Conservation (phyloP, 164 flowering plant species). For the Pachysandra terminalis region DNA sequence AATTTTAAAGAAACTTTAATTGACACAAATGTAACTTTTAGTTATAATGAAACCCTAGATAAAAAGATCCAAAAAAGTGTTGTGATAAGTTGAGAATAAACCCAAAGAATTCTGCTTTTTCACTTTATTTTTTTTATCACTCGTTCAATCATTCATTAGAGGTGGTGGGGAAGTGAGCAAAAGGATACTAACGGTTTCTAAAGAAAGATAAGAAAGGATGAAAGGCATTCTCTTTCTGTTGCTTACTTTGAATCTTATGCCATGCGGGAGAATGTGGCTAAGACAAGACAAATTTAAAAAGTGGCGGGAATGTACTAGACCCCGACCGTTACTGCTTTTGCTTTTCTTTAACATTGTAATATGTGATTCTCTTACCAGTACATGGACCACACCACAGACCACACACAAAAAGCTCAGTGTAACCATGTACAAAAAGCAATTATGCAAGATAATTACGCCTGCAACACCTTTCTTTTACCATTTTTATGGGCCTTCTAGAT, state of each 20-base stretch:
- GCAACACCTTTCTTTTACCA: no score
- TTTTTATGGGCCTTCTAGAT: no score
- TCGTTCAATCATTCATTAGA: conserved; percentile 3
- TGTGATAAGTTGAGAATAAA: background rate
- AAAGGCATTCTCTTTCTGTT: conserved; percentile 12
- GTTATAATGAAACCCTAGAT: no score
- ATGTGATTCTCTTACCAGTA: no score
- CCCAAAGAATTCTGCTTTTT: background rate
- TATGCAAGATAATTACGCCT: no score
- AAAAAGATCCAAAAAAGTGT: no score
- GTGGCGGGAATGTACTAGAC: conserved; percentile 17
- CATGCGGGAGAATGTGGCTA: background rate
- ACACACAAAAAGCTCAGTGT: no score
- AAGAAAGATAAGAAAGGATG: conserved; percentile 8
- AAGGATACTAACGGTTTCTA: conserved; percentile 13
- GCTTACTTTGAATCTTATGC: conserved; percentile 30
- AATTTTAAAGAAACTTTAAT: no score
- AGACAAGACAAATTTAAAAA: conserved; percentile 17
- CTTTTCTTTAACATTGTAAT: background rate
- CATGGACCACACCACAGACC: no score
- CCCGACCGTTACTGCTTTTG: conserved; percentile 22
- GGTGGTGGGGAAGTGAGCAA: conserved; percentile 10
- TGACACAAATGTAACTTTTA: no score
- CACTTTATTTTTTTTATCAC: conserved; percentile 3
- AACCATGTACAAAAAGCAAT: no score